Base-by-base conservation (phyloP, 2,329 filamentous ascomycete species). In the Fusarium sororula region DNA sequence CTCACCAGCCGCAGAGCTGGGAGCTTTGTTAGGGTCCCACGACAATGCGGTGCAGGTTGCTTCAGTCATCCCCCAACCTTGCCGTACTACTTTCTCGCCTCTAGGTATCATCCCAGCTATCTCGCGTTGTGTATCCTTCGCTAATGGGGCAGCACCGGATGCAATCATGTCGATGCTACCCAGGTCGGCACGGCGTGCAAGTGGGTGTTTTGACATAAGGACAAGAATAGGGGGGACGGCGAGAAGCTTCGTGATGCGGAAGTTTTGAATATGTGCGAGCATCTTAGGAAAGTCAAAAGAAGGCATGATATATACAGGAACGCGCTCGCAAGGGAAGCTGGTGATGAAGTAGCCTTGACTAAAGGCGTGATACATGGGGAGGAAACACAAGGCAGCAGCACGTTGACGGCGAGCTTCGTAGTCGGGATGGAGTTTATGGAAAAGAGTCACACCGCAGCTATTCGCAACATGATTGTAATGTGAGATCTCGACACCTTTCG, bases 11-110 rank as follows among this genome's bases (percentile, higher is more conserved):
- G 78, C 78, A 47, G 75, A 65, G 41, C 75, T 79, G 22, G 72
- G 68, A 13, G 72, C 58, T 48, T 72, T 70, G 78, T 95, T 96
- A 26, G 94, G 87, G 71, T 93, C 86, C 87, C 91, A 95, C 12
- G 86, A 87, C 18, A 93, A 86, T 24, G 89, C 85, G 1, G 92
- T 90, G 80, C 94, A 96, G 1, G 94, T 96, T 6, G 88, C 83
- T 80, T 96, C 94, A 3, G 94, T 96, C 94, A 97, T 96, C 10
- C 94, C 94, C 92, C 93, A 97, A 8, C 93, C 94, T 81, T 96
- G 94, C 79, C 84, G 83, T 18, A 87, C 72, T 6, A 73, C 60
- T 13, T 87, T 63, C 3, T 79, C 75, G 7, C 78, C 77, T 32
- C 72, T 61, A 5, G 81, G 81, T 85, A 90, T 90, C 69, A 80